phyloP scores from a whole-genome alignment of 176 grass and related monocot species.

The Paspalum notatum region DNA sequence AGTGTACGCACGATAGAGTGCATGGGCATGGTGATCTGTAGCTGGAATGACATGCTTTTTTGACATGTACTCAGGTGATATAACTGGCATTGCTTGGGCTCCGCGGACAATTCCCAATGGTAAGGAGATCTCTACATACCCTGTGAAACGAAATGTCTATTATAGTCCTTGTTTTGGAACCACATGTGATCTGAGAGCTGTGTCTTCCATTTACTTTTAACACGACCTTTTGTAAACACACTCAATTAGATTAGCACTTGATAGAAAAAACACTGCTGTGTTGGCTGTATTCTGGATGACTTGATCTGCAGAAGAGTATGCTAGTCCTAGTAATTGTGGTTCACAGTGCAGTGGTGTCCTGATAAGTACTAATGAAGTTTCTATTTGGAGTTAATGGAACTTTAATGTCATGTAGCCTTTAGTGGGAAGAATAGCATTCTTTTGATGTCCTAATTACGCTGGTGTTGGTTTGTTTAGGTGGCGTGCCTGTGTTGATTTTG shows the following conservation, averaged over 20 bases:
- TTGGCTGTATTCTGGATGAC: not conserved
- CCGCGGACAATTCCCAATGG: conserved; percentile 61
- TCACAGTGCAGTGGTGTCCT: not conserved
- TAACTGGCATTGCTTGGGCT: conserved; percentile 82
- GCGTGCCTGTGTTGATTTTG: conserved; percentile 50
- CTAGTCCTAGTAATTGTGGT: not conserved
- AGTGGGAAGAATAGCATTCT: not conserved
- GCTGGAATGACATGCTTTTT: conserved; percentile 22
- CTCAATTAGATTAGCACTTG: not conserved
- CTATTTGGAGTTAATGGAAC: not conserved
- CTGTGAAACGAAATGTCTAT: not conserved
- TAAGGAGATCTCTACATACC: conserved; percentile 41
- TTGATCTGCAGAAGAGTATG: not conserved
- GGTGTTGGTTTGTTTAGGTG: conserved; percentile 49
- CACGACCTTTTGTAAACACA: not conserved
- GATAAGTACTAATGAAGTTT: conserved; percentile 4
- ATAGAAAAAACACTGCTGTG: not conserved
- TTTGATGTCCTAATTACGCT: conserved; percentile 14
- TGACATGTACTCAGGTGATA: conserved; percentile 63
- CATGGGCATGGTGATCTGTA: not conserved
- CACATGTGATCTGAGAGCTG: not conserved
- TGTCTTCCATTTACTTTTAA: conserved; percentile 1
- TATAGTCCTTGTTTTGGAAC: not conserved
- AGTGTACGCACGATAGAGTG: not conserved
- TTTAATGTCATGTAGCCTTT: not conserved